A percentile compares a stretch with the other conserved stretches of the same genome.
These are phyloP conservation scores for Secale cereale DNA, from an alignment of 176 grass and related monocot genomes.

Conservation along the genomic window DNA sequence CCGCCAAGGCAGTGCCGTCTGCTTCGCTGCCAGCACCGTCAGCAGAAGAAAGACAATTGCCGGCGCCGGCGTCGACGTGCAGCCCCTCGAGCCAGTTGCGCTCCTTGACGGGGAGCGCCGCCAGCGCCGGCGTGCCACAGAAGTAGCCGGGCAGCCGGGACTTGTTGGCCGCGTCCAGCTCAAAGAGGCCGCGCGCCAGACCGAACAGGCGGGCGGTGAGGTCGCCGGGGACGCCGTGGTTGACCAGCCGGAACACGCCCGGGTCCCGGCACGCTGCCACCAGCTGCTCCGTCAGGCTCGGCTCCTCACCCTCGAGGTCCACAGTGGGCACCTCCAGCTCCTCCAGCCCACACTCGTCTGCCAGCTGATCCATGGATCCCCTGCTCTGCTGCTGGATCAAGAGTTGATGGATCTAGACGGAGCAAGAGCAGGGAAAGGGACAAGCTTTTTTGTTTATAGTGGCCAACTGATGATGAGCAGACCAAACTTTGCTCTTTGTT, in stretches of 20 bases:
- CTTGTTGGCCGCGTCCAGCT: slow-evolving; percentile 10
- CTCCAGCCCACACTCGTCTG: fast-evolving
- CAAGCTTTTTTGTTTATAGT: too few relatives aligned
- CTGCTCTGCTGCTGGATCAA: neutral
- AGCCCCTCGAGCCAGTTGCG: slow-evolving; percentile 80
- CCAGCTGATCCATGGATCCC: neutral
- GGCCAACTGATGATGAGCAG: too few relatives aligned
- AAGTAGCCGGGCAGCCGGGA: slow-evolving; percentile 45
- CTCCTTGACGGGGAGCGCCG: slow-evolving; percentile 33
- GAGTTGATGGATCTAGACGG: neutral
- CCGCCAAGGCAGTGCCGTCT: neutral
- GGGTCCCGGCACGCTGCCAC: slow-evolving; percentile 26
- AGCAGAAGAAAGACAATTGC: too few relatives aligned
- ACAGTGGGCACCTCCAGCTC: slow-evolving; percentile 6
- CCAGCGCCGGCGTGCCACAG: slow-evolving; percentile 70
- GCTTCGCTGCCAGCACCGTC: neutral
- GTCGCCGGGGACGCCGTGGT: slow-evolving; percentile 53
- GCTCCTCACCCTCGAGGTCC: slow-evolving; percentile 9
- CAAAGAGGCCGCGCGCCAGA: neutral
- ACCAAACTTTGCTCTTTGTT: too few relatives aligned
- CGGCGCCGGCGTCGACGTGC: slow-evolving; percentile 4
- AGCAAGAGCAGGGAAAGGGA: neutral
- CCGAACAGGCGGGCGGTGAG: slow-evolving; percentile 40
- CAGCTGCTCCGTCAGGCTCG: neutral
- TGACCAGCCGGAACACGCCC: slow-evolving; percentile 57